Percentiles rank a stretch among this genome's conserved stretches.
phyloP scores from a whole-genome alignment of 768 basidiomycete species.

The Symmetrospora coprosmae region DNA sequence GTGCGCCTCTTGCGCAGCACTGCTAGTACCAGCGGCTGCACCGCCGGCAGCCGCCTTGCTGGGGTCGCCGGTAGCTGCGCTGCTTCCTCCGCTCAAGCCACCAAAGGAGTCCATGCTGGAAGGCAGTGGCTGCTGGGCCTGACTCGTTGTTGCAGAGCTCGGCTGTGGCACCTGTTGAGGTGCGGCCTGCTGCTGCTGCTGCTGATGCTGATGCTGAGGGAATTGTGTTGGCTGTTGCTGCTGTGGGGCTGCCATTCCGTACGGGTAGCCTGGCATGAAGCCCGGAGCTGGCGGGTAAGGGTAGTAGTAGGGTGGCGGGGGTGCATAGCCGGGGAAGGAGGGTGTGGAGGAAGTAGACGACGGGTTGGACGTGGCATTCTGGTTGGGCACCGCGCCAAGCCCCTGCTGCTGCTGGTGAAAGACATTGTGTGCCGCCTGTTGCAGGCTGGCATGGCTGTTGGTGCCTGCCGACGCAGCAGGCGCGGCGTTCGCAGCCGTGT shows the following conservation, averaged over 20 bases:
- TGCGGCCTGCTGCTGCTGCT: neutral
- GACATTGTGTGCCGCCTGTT: neutral
- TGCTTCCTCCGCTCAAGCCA: no score
- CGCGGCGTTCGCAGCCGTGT: neutral
- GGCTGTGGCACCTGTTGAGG: neutral
- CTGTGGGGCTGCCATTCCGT: neutral
- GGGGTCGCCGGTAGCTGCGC: no score
- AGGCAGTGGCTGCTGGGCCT: no score
- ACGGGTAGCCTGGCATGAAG: neutral
- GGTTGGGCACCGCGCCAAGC: neutral
- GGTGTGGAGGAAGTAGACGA: neutral
- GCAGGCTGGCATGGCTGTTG: neutral
- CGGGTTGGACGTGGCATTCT: neutral
- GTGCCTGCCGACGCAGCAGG: neutral
- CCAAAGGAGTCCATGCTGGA: no score
- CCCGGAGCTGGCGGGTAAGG: neutral
- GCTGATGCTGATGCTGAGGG: neutral
- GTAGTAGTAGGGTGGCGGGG: neutral
- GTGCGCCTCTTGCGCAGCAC: no score
- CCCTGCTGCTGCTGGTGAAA: neutral
- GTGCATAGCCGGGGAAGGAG: neutral
- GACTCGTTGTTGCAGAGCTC: no score
- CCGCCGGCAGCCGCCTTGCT: no score
- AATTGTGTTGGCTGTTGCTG: constrained; percentile 5
- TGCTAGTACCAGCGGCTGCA: no score